phyloP scores from a whole-genome alignment of 2,329 filamentous ascomycete species.

The Aurifilum marmelostoma region DNA sequence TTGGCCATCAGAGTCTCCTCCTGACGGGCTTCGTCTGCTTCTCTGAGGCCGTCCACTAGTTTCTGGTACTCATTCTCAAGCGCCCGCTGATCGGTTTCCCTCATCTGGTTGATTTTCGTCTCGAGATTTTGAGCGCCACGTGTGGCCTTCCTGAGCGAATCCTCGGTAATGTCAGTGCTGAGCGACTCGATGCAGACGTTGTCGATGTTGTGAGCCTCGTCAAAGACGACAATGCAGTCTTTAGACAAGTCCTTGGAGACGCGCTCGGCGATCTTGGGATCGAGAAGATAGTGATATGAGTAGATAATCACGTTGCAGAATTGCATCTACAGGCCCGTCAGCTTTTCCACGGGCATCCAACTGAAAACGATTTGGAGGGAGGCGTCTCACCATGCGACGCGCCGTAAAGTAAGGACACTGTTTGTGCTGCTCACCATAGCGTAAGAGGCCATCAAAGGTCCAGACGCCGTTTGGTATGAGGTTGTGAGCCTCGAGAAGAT shows the following conservation, averaged over 20 bases:
- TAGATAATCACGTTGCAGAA: constrained; percentile 99
- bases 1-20: constrained; percentile 98
- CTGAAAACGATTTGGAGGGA: not conserved
- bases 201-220: constrained; percentile 99
- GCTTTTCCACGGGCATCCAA: constrained; percentile 26
- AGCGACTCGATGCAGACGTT: constrained; percentile 98
- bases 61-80: constrained; percentile 95
- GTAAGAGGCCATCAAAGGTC: constrained; percentile 86
- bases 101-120: constrained; percentile 90
- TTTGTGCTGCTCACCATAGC: constrained; percentile 92
- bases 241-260: constrained; percentile 96
- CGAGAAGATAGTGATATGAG: constrained; percentile 96
- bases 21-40: constrained; percentile 84
- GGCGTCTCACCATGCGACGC: constrained; percentile 76
- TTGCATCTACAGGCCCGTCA: constrained; percentile 69
- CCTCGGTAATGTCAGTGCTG: constrained; percentile 95
- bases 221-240: constrained; percentile 97
- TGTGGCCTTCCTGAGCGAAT: constrained; percentile 88
- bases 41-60: constrained; percentile 86
- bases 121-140: constrained; percentile 90
- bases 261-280: constrained; percentile 95
- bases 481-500: constrained; percentile 92
- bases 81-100: constrained; percentile 91
- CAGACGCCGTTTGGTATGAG: constrained; percentile 93
- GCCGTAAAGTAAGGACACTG: constrained; percentile 98